Evolutionary conservation across 768 basidiomycete species (phyloP).

Genomic region (Xanthoconium stramineum): DNA sequence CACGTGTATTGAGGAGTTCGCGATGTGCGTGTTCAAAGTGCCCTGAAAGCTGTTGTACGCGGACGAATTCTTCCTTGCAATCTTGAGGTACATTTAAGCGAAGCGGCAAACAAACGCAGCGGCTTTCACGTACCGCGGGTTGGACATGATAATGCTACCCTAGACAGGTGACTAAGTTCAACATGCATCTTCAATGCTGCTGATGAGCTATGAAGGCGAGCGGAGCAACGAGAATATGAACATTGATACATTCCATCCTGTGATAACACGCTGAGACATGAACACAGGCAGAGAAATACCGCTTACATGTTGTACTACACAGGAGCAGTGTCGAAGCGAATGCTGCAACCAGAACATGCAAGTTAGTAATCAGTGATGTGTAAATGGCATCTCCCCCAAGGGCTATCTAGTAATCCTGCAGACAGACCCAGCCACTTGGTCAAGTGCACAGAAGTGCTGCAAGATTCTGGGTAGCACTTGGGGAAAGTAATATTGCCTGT

Average conservation of each 20-base stretch:
- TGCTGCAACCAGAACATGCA: constrained; percentile 17
- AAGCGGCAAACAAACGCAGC: neutral
- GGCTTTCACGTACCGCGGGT: constrained; percentile 18
- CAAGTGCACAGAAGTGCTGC: constrained; percentile 12
- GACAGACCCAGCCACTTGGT: constrained; percentile 6
- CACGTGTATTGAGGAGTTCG: constrained; percentile 14
- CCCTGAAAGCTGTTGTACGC: constrained; percentile 21
- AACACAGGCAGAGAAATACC: neutral
- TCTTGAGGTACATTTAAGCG: constrained; percentile 16
- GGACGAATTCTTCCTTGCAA: constrained; percentile 25
- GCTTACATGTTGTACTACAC: constrained; percentile 14
- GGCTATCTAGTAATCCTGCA: constrained; percentile 22
- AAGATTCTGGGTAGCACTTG: constrained; percentile 9
- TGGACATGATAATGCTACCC: constrained; percentile 27
- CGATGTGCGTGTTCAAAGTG: constrained; percentile 25
- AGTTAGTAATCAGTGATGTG: constrained; percentile 8
- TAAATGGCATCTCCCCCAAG: constrained; percentile 9
- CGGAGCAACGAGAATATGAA: constrained; percentile 26
- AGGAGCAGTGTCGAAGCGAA: constrained; percentile 24
- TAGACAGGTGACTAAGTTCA: constrained; percentile 31
- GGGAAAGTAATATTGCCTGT: neutral
- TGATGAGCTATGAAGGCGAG: constrained; percentile 21
- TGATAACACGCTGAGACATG: neutral
- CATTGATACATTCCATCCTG: constrained; percentile 30
- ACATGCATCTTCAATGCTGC: constrained; percentile 23